Base-by-base conservation (phyloP, 345 rosid genomes). In the Mangifera indica region DNA sequence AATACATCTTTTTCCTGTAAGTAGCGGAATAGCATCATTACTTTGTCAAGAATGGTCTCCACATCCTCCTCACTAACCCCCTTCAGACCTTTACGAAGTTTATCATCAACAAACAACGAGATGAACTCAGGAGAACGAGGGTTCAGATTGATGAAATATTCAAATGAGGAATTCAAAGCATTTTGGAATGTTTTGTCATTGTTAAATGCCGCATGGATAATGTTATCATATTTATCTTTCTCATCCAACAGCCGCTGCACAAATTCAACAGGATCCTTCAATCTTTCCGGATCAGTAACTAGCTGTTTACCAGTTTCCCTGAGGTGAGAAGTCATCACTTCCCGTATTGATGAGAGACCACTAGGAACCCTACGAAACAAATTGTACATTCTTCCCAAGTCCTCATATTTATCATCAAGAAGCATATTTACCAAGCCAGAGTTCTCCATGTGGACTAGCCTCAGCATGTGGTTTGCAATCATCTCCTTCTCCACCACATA, bases 1-100 rank as follows among this genome's bases (percentile, higher is more conserved):
- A 85, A 89, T 2, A 87, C 86, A 79, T 89, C 93, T 66, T 89
- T 89, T 81, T 89, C 93, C 78, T 89, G 93, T 77, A 89, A 77
- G 79, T 84, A 89, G 22, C 89, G 87, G 80, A 87, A 89, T 55
- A 89, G 75, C 91, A 87, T 89, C 93, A 89, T 89, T 73, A 89
- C 91, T 80, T 89, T 89, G 80, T 89, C 91, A 21, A 89, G 89
- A 56, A 87, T 76, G 55, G 72, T 57, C 73, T 89, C 91, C 22
- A 82, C 85, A 72, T 87, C 91, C 78, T 89, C 93, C 75, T 89
- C 93, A 57, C 84, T 87, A 24, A 89, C 87, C 32, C 91, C 91
- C 79, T 76, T 82, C 52, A 89, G 78, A 51, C 93, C 91, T 74
- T 85, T 89, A 17, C 89, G 81, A 25, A 89, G 84, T 61, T 89